A percentile compares a stretch with the other conserved stretches of the same genome.
Conservation (phyloP, 2,329 filamentous ascomycete genomes). For the Sporothrix humicola region DNA sequence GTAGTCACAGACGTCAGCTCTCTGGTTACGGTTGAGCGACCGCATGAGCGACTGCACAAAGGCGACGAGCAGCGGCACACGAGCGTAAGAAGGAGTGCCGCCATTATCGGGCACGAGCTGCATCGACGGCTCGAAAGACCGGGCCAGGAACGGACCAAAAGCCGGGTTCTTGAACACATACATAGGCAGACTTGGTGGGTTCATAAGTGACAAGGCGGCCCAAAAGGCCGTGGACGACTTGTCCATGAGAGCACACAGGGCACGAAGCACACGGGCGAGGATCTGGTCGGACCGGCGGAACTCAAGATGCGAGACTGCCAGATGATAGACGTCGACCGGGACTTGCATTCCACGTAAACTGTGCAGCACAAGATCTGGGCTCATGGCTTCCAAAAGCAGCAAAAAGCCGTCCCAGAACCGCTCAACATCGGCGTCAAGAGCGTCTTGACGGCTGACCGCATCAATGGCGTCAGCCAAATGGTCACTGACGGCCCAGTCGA, state of each 20-base stretch:
- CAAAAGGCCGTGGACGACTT: conserved; percentile 83
- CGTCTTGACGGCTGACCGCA: conserved; percentile 60
- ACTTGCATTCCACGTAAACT: conserved; percentile 80
- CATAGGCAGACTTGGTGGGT: conserved; percentile 81
- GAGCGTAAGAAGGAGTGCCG: neutral
- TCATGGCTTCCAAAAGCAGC: conserved; percentile 74
- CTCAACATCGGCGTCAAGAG: conserved; percentile 57
- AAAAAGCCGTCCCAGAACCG: conserved; percentile 81
- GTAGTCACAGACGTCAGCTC: conserved; percentile 80
- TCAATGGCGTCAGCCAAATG: conserved; percentile 71
- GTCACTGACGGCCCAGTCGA: conserved; percentile 84
- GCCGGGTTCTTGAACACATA: conserved; percentile 76
- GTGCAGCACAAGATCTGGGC: conserved; percentile 75
- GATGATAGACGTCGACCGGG: conserved; percentile 72
- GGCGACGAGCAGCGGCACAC: conserved; percentile 63
- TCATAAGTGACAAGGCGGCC: conserved; percentile 83
- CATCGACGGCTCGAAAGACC: conserved; percentile 62
- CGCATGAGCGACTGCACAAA: conserved; percentile 81
- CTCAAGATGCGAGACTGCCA: conserved; percentile 59
- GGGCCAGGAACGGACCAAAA: conserved; percentile 65
- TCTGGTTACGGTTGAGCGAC: conserved; percentile 71
- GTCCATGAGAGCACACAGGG: conserved; percentile 72
- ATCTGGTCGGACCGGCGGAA: conserved; percentile 60
- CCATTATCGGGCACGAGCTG: conserved; percentile 42
- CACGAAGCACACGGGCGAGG: conserved; percentile 71